Percentiles rank a stretch among this genome's conserved stretches.
These are phyloP conservation scores for Cordyceps pruinosa DNA, from an alignment of 2,329 filamentous ascomycete genomes.

Conservation along the genomic window DNA sequence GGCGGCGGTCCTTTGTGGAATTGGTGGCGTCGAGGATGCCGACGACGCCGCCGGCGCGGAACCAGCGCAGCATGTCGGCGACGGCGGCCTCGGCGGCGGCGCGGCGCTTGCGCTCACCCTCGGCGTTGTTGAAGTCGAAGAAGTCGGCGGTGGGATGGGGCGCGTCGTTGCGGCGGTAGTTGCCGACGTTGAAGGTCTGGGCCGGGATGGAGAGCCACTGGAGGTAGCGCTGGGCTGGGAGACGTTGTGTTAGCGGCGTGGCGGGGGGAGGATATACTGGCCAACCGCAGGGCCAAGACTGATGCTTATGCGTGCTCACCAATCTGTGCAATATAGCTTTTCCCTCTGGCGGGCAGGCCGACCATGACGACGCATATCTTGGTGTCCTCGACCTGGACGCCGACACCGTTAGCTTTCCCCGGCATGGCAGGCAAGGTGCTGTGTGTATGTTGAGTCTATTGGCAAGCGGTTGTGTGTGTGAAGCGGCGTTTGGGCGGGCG, in stretches of 20 bases:
- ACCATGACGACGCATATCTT: constrained; percentile 99
- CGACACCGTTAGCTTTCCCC: constrained; percentile 55
- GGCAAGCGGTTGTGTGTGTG: constrained; percentile 2
- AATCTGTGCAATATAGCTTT: constrained; percentile 97
- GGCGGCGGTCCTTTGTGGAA: constrained; percentile 79
- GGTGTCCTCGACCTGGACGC: constrained; percentile 87
- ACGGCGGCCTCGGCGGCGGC: constrained; percentile 89
- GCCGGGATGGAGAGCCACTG: constrained; percentile 94
- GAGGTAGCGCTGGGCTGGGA: constrained; percentile 78
- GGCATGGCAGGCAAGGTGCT: constrained; percentile 30
- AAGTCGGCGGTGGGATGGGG: constrained; percentile 90
- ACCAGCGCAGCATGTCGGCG: constrained; percentile 91
- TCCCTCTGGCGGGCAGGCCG: constrained; percentile 87
- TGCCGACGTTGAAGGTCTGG: constrained; percentile 95
- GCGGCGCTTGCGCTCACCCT: constrained; percentile 81
- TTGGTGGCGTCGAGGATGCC: constrained; percentile 96
- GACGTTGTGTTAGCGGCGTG: constrained; percentile 2
- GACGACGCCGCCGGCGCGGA: constrained; percentile 71
- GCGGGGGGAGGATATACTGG: neutral
- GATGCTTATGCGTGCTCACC: too few species aligned
- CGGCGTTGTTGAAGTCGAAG: constrained; percentile 83
- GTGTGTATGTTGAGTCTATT: neutral
- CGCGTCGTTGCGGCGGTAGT: constrained; percentile 82
- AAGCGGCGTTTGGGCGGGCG: constrained; percentile 1
- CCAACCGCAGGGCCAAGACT: too few species aligned